Base-by-base conservation (phyloP, 495 filamentous ascomycete species). In the Entonaema liquescens region DNA sequence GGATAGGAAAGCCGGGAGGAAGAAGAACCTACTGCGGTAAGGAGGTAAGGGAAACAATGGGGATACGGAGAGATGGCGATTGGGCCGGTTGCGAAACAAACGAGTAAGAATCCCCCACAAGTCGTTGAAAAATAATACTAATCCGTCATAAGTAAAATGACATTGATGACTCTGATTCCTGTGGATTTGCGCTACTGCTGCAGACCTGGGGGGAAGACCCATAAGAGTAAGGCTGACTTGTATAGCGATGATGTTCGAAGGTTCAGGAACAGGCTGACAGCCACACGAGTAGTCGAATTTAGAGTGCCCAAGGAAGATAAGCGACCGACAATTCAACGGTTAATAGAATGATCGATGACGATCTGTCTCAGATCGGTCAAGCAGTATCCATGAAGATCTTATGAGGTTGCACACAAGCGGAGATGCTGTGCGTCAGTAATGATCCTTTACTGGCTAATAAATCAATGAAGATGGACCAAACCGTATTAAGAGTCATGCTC, bases 61-160 rank as follows among this genome's bases (percentile, higher is more conserved):
- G 56, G 60, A 62, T 26, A 62, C 65, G 67, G 68, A 65, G 57
- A 64, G 23, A 44, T 70, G 70, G 58, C 71, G 73, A 77, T 77
- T 77, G 75, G 75, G 66, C 28, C 33, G 59, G 29, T 70, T 77
- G 67, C 75, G 75, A 77, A 70, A 74, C 49, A 13, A 54, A n/a
- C n/a, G n/a, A 29, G 19, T 13, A 17, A 50, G 58, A 44, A 71
- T 44, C 56, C 65, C 70, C 62, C 70, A 73, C 62, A 64, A 59
- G n/a, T 65, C 42, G 26, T 56, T 2, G 17, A 33, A 33, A 15
- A 53, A 56, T 12, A 33, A 12, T 58, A 54, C 53, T 53, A 54
- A 28, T 52, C 36, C 36, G 52, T 42, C 35, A 68, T 60, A n/a
- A n/a, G n/a, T 33, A 57, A 28, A 21, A 15, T 53, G 13, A 5